These are phyloP conservation scores for Xylariaceae sp. DNA, from an alignment of 2,329 filamentous ascomycete genomes.

Conservation along the genomic window DNA sequence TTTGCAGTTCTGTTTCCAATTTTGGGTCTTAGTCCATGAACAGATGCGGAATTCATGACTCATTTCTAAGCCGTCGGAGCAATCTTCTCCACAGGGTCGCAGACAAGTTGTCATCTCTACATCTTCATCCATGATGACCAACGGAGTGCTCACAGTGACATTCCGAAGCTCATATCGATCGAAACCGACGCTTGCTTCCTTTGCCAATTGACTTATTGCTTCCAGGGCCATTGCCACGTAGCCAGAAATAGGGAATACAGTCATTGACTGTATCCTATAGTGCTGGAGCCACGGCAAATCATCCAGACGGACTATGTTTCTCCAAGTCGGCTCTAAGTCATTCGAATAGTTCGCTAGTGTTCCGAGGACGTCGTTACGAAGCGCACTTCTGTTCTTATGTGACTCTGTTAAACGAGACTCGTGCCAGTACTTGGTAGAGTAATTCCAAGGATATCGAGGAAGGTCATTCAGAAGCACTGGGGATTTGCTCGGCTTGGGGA, in stretches of 20 bases:
- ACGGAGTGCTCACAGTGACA: conserved; percentile 42
- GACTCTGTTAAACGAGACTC: conserved; percentile 42
- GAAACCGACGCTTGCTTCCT: conserved; percentile 27
- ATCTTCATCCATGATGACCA: conserved; percentile 46
- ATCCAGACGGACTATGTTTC: conserved; percentile 43
- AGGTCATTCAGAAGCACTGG: conserved; percentile 41
- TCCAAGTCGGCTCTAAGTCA: conserved; percentile 45
- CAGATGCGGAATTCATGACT: conserved; percentile 57
- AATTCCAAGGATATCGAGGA: conserved; percentile 46
- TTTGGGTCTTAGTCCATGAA: conserved; percentile 47
- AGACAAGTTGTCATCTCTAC: conserved; percentile 49
- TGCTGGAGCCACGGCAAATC: conserved; percentile 56
- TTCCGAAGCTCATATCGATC: conserved; percentile 45
- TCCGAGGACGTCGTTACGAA: conserved; percentile 45
- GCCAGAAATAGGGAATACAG: conserved; percentile 52
- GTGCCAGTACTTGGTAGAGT: conserved; percentile 44
- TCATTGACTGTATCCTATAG: conserved; percentile 54
- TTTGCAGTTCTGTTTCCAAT: conserved; percentile 57
- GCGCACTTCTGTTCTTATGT: conserved; percentile 38
- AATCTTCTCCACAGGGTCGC: conserved; percentile 39
- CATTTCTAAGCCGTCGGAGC: conserved; percentile 37
- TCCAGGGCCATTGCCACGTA: conserved; percentile 50
- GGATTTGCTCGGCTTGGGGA: conserved; percentile 33
- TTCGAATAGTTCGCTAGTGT: conserved; percentile 40
- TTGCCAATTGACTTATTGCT: conserved; percentile 37